Conservation (phyloP, 768 basidiomycete species). For the Lactarius pseudohatsudake region DNA sequence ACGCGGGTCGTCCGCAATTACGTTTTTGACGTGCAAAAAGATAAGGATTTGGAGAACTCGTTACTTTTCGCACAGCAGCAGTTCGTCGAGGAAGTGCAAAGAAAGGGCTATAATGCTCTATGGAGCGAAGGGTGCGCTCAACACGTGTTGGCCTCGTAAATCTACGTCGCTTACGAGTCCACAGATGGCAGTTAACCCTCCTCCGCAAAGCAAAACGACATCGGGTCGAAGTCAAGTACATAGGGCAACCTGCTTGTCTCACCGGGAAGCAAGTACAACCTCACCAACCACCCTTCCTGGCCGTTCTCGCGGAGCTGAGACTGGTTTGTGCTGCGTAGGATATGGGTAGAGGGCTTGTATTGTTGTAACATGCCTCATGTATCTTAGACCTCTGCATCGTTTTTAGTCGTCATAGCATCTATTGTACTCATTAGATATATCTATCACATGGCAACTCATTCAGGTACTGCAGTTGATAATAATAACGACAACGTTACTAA, state of each 20-base stretch:
- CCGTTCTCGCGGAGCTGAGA: conserved; percentile 49
- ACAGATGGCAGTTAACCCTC: conserved; percentile 67
- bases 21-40: conserved; percentile 56
- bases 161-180: conserved; percentile 5
- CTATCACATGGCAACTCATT: conserved; percentile 10
- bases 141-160: conserved; percentile 3
- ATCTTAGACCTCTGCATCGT: conserved; percentile 15
- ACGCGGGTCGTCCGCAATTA: conserved; percentile 59
- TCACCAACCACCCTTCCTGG: conserved; percentile 65
- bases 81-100: conserved; percentile 53
- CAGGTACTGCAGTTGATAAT: background rate
- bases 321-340: conserved; percentile 12
- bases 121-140: conserved; percentile 61
- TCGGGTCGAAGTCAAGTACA: conserved; percentile 70
- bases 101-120: conserved; percentile 61
- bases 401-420: conserved; percentile 8
- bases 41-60: conserved; percentile 50
- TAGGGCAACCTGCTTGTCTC: conserved; percentile 61
- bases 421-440: conserved; percentile 13
- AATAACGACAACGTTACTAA: background rate
- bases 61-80: conserved; percentile 64
- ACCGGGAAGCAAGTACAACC: conserved; percentile 47
- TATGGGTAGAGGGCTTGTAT: background rate
- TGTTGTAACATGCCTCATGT: conserved; percentile 13
- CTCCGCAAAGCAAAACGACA: conserved; percentile 60